phyloP scores from a whole-genome alignment of 2,329 filamentous ascomycete genomes.

The Curvularia sp. region DNA sequence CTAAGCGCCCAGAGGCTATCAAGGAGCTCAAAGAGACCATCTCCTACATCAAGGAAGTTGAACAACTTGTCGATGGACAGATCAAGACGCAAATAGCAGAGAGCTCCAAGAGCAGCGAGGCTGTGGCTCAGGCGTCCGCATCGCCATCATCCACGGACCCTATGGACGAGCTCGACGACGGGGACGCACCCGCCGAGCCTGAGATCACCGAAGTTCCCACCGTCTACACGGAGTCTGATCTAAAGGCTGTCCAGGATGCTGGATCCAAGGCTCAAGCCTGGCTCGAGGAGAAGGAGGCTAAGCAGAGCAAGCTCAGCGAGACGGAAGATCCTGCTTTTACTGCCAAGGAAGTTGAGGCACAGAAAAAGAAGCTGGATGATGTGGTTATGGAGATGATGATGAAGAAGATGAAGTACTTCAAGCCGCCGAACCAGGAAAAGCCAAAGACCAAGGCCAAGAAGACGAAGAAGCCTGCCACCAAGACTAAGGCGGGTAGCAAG shows the following conservation, averaged over 20 bases:
- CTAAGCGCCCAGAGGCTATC: conserved; percentile 74
- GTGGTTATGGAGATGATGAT: conserved; percentile 73
- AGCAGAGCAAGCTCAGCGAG: conserved; percentile 60
- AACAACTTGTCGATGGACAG: conserved; percentile 72
- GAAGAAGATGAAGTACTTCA: conserved; percentile 58
- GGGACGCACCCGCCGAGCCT: conserved; percentile 53
- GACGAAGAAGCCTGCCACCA: conserved; percentile 37
- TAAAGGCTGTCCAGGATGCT: conserved; percentile 68
- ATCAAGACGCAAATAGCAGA: conserved; percentile 73
- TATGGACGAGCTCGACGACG: conserved; percentile 83
- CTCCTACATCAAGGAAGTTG: conserved; percentile 72
- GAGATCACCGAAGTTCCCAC: conserved; percentile 50
- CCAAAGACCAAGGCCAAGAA: conserved; percentile 30
- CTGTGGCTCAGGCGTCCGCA: conserved; percentile 49
- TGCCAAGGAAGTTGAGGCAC: conserved; percentile 69
- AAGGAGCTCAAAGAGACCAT: conserved; percentile 73
- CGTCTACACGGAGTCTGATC: conserved; percentile 75
- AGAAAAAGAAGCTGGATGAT: conserved; percentile 75
- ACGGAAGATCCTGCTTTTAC: conserved; percentile 78
- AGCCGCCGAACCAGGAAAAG: conserved; percentile 50
- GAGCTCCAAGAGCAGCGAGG: conserved; percentile 48
- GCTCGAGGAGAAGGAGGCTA: conserved; percentile 72
- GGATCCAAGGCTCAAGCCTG: conserved; percentile 72
- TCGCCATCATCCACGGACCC: conserved; percentile 56
- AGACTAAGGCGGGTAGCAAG: conserved; percentile 32